These are phyloP conservation scores for Trichosporon sp. DNA, from an alignment of 1,284 basidiomycete species.

Conservation along the genomic window DNA sequence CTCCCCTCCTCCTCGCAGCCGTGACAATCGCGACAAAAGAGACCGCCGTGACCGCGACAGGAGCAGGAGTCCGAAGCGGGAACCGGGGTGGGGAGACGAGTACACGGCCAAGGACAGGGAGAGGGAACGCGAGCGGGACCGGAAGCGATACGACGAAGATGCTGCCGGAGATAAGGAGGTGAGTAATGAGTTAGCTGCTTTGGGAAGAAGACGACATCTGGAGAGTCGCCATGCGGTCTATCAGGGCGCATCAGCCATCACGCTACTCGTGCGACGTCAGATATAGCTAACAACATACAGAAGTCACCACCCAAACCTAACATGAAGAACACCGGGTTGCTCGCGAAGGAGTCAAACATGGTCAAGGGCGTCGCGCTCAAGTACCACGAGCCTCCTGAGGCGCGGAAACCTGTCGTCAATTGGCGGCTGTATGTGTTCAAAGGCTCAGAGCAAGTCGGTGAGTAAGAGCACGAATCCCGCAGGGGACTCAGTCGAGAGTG, in stretches of 20 bases:
- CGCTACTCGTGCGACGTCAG: neutral
- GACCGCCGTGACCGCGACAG: constrained; percentile 22
- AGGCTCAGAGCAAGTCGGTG: constrained; percentile 86
- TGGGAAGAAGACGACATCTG: neutral
- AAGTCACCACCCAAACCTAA: constrained; percentile 66
- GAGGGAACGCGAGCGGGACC: constrained; percentile 45
- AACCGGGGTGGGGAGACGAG: constrained; percentile 10
- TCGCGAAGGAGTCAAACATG: constrained; percentile 93
- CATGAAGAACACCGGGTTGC: constrained; percentile 81
- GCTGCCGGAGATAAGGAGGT: constrained; percentile 31
- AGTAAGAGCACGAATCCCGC: constrained; percentile 48
- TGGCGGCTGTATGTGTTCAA: constrained; percentile 99
- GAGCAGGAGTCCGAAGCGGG: constrained; percentile 25
- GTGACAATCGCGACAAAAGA: constrained; percentile 22
- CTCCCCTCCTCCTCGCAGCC: constrained; percentile 24
- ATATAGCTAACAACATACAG: neutral
- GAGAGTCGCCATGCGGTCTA: too few species aligned
- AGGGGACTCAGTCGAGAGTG: too few species aligned
- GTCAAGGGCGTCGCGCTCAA: constrained; percentile 87
- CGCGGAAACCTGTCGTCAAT: constrained; percentile 80
- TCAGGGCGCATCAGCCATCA: neutral
- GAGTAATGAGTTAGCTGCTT: constrained; percentile 6
- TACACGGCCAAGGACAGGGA: constrained; percentile 42
- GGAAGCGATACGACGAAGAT: constrained; percentile 48
- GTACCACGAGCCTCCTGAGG: constrained; percentile 98